Evolutionary conservation across 2,329 filamentous ascomycete genomes (phyloP).

Genomic region (Capronia americana): DNA sequence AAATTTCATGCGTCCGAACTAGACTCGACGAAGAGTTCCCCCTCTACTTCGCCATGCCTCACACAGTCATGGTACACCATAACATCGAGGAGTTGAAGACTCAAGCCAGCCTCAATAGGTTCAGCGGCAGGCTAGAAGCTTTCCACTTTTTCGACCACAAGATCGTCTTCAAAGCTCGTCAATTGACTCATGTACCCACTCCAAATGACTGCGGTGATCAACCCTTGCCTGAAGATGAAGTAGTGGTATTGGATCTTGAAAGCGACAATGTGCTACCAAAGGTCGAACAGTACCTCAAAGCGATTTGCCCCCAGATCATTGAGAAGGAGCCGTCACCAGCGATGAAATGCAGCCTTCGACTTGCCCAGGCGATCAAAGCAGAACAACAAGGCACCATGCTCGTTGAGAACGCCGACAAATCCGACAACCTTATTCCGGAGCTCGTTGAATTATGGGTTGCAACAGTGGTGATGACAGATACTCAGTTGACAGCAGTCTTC

Average conservation of each 20-base stretch:
- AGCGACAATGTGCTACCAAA: conserved; percentile 51
- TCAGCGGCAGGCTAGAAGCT: conserved; percentile 60
- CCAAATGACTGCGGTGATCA: not conserved
- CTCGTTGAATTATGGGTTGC: conserved; percentile 63
- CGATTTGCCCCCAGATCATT: conserved; percentile 48
- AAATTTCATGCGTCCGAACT: conserved; percentile 64
- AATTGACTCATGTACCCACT: not conserved
- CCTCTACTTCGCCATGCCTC: conserved; percentile 62
- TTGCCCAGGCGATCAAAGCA: conserved; percentile 19
- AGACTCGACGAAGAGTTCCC: conserved; percentile 65
- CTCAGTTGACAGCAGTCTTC: conserved; percentile 56
- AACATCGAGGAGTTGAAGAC: conserved; percentile 43
- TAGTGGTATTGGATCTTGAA: conserved; percentile 59
- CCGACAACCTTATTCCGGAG: conserved; percentile 57
- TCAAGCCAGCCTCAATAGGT: conserved; percentile 37
- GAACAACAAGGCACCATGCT: conserved; percentile 9
- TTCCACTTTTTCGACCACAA: conserved; percentile 61
- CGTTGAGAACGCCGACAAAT: conserved; percentile 13
- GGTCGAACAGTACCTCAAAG: conserved; percentile 61
- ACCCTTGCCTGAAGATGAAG: conserved; percentile 37
- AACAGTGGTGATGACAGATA: conserved; percentile 56
- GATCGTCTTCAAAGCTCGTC: conserved; percentile 54
- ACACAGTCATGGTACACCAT: conserved; percentile 58
- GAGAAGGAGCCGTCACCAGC: conserved; percentile 58
- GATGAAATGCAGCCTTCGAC: conserved; percentile 45